Percentiles rank a stretch among this genome's conserved stretches.
Conservation (phyloP, 345 rosid species). For the Lumnitzera racemosa region DNA sequence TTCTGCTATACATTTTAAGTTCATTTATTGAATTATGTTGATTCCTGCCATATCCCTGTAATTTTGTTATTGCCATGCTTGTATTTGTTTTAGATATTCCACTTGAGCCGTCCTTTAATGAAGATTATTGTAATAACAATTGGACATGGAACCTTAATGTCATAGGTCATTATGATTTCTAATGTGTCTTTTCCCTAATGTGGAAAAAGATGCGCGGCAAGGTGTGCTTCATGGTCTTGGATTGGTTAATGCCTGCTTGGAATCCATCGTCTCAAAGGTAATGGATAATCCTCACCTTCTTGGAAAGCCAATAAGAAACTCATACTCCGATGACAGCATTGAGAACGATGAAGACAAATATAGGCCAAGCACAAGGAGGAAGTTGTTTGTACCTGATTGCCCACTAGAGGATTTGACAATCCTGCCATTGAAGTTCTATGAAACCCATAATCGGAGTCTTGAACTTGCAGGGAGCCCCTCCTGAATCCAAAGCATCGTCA, state of each 20-base stretch:
- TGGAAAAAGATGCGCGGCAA: slow-evolving; percentile 24
- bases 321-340: slow-evolving; percentile 7
- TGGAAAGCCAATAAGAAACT: slow-evolving; percentile 39
- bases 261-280: slow-evolving; percentile 49
- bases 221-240: slow-evolving; percentile 27
- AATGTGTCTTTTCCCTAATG: no score
- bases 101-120: no score
- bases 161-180: no score
- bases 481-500: slow-evolving; percentile 39
- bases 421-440: slow-evolving; percentile 49
- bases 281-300: slow-evolving; percentile 48
- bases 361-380: slow-evolving; percentile 61
- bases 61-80: no score
- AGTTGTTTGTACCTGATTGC: slow-evolving; percentile 51
- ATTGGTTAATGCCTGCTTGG: slow-evolving; percentile 50
- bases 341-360: slow-evolving; percentile 19
- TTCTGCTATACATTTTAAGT: no score
- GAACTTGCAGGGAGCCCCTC: slow-evolving; percentile 30
- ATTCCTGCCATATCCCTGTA: no score
- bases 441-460: slow-evolving; percentile 27
- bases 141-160: no score
- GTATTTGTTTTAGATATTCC: no score
- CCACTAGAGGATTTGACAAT: slow-evolving; percentile 47
- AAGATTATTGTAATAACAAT: no score
- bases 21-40: no score